These are phyloP conservation scores for Quercus phellos DNA, from an alignment of 331 rosid species.

Conservation along the genomic window DNA sequence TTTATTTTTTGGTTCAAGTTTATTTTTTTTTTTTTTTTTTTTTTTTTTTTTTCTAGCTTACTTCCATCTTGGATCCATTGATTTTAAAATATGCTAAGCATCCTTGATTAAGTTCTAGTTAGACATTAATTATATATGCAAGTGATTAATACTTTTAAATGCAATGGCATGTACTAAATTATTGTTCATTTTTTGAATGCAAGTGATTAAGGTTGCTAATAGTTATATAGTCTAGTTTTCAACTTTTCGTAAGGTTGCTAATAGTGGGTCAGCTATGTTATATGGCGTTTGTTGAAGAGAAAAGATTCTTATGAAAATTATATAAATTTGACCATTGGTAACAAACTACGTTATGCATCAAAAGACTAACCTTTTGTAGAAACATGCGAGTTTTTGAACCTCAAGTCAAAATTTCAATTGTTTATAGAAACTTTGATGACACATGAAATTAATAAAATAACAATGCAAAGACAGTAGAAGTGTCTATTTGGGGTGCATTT, in stretches of 20 bases:
- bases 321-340: background rate
- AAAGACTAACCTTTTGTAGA: background rate
- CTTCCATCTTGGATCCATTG: too few species aligned
- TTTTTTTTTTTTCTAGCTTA: too few species aligned
- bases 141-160: too few species aligned
- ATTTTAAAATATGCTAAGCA: too few species aligned
- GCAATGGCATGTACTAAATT: too few species aligned
- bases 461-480: background rate
- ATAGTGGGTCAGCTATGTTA: background rate
- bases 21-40: too few species aligned
- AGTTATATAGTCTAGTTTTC: too few species aligned
- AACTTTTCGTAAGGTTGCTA: background rate
- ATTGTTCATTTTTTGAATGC: too few species aligned
- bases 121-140: too few species aligned
- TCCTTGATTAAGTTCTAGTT: too few species aligned
- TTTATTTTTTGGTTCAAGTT: too few species aligned
- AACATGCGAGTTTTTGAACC: background rate
- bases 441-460: background rate
- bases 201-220: too few species aligned
- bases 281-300: background rate
- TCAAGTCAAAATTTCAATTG: background rate
- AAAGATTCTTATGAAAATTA: background rate
- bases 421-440: background rate
- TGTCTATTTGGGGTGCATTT: background rate
- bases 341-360: background rate